phyloP scores from a whole-genome alignment of 1,139 yeast species.

The Yamadazyma atmosphaerica region DNA sequence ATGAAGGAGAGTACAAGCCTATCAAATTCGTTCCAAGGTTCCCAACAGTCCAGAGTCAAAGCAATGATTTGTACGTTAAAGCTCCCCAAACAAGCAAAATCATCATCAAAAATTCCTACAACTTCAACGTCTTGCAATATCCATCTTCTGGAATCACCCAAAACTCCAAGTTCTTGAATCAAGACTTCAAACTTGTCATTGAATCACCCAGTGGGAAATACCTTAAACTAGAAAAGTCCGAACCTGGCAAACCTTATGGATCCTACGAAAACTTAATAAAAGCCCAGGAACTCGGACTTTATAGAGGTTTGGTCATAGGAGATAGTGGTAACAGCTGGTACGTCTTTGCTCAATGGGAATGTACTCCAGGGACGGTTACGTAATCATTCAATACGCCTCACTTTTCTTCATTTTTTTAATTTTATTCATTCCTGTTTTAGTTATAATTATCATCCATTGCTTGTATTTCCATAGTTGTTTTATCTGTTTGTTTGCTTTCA shows the following conservation, averaged over 20 bases:
- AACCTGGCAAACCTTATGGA: conserved; percentile 47
- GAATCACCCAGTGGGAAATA: conserved; percentile 86
- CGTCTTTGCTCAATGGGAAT: conserved; percentile 90
- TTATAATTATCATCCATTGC: not conserved
- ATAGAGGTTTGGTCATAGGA: conserved; percentile 81
- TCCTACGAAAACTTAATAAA: conserved; percentile 59
- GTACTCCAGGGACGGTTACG: conserved; percentile 33
- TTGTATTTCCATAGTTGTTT: conserved; percentile 2
- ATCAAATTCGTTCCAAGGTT: conserved; percentile 66
- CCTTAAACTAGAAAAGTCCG: conserved; percentile 55
- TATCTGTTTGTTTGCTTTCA: conserved; percentile 1
- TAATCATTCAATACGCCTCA: not conserved
- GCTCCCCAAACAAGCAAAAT: conserved; percentile 80
- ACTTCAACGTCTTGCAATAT: conserved; percentile 62
- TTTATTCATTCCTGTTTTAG: not conserved
- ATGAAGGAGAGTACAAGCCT: conserved; percentile 62
- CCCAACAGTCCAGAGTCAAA: conserved; percentile 68
- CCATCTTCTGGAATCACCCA: conserved; percentile 57
- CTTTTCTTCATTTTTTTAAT: not conserved
- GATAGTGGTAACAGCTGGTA: conserved; percentile 85
- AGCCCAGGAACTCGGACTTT: conserved; percentile 71
- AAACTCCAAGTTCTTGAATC: conserved; percentile 38
- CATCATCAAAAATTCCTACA: conserved; percentile 56
- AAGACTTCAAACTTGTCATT: conserved; percentile 59
- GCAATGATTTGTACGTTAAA: conserved; percentile 74